Conservation (phyloP, 768 basidiomycete species). For the Sarcodon sp. region DNA sequence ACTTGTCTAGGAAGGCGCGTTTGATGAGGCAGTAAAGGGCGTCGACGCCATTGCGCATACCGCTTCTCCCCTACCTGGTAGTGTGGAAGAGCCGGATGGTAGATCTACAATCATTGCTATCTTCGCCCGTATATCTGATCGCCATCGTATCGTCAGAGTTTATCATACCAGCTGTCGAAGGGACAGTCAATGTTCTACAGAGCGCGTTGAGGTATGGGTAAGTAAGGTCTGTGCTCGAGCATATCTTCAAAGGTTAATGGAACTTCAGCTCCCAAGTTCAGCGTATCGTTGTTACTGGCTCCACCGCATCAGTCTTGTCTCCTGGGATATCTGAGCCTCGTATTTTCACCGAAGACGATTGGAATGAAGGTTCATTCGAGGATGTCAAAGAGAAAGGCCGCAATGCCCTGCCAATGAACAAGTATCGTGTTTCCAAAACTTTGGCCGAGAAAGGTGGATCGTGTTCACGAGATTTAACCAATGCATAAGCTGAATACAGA, state of each 20-base stretch:
- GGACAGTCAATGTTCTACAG: slow-evolving; percentile 51
- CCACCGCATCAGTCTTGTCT: slow-evolving; percentile 30
- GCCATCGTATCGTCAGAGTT: slow-evolving; percentile 27
- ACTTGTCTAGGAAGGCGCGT: slow-evolving; percentile 54
- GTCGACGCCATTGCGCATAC: slow-evolving; percentile 63
- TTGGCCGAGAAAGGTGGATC: slow-evolving; percentile 39
- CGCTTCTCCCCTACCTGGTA: slow-evolving; percentile 46
- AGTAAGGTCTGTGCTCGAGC: slow-evolving; percentile 6
- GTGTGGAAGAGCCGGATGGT: slow-evolving; percentile 27
- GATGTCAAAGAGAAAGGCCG: slow-evolving; percentile 35
- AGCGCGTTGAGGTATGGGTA: slow-evolving; percentile 33
- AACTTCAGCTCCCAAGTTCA: slow-evolving; percentile 22
- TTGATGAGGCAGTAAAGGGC: slow-evolving; percentile 68
- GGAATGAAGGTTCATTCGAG: slow-evolving; percentile 40
- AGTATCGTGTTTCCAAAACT: slow-evolving; percentile 46
- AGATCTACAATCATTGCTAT: neutral
- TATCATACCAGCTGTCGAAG: slow-evolving; percentile 58
- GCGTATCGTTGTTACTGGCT: slow-evolving; percentile 52
- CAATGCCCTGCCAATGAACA: slow-evolving; percentile 22
- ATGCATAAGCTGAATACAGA: neutral
- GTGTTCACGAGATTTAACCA: too few species aligned
- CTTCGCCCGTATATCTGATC: neutral
- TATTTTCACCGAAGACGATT: slow-evolving; percentile 38
- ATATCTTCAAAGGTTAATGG: neutral
- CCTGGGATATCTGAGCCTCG: slow-evolving; percentile 4